These are phyloP conservation scores for Pythium coloratum DNA, from an alignment of 352 stramenopile species.

Conservation along the genomic window DNA sequence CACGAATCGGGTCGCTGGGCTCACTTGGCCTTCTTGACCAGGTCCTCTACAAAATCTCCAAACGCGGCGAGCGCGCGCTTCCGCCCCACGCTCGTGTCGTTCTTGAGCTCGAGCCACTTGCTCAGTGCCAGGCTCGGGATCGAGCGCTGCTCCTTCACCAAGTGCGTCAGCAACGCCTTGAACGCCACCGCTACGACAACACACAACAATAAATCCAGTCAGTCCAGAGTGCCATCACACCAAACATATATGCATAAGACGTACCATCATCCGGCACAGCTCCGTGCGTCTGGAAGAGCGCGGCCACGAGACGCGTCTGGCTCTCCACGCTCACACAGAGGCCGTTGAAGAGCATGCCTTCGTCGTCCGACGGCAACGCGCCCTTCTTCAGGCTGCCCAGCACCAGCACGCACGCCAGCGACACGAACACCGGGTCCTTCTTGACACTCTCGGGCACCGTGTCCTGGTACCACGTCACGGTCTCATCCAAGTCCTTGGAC, in stretches of 20 bases:
- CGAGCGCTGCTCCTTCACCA: conserved; percentile 64
- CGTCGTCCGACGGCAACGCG: conserved; percentile 56
- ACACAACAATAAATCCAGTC: conserved; percentile 9
- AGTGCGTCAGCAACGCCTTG: conserved; percentile 66
- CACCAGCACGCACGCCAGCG: conserved; percentile 70
- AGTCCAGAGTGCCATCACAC: conserved; percentile 9
- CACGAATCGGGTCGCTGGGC: not conserved
- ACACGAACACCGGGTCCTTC: conserved; percentile 59
- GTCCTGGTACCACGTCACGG: conserved; percentile 58
- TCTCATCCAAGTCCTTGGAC: conserved; percentile 42
- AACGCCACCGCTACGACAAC: conserved; percentile 43
- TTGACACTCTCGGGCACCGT: conserved; percentile 50
- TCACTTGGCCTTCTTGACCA: conserved; percentile 64
- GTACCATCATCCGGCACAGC: conserved; percentile 44
- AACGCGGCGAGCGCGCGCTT: conserved; percentile 68
- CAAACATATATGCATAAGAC: conserved; percentile 18
- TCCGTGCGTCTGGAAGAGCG: conserved; percentile 64
- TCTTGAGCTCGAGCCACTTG: conserved; percentile 77
- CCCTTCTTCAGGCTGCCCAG: conserved; percentile 49
- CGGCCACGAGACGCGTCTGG: conserved; percentile 57
- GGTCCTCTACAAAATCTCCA: conserved; percentile 69
- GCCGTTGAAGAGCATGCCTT: conserved; percentile 69
- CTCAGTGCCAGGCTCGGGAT: conserved; percentile 41
- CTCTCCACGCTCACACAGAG: conserved; percentile 67
- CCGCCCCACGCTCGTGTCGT: conserved; percentile 72